Base-by-base conservation (phyloP, 306 rosid genomes). In the Fagus crenata region DNA sequence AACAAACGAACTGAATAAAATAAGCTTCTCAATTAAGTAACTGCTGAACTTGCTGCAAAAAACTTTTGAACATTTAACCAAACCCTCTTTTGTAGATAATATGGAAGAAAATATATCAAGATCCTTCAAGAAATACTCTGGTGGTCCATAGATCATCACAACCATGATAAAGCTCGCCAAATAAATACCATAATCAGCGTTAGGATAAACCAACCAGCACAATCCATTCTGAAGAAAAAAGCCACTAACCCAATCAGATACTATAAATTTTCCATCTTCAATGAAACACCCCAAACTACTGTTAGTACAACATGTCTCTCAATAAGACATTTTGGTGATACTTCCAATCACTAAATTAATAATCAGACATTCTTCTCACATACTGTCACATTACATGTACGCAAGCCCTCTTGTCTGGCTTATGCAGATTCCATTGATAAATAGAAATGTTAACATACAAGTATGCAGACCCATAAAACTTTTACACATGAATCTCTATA, bases 181-280 rank as follows among this genome's bases (percentile, higher is more conserved):
- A 75, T 76, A 87, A 83, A 72, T 75, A 82, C 76, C 87, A 61
- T 67, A 87, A 85, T 63, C 60, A 67, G 82, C 68, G 32, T 81
- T 68, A 72, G 65, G 78, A 73, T 72, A 80, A 85, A 81, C 80
- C 90, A 84, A 78, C 65, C 76, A 64, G 81, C 61, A 81, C 70
- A 81, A 81, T 82, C 84, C 87, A 69, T 75, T 78, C 81, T 41
- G 92, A 86, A 85, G 89, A 85, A 67, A 61, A 64, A 81, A 67
- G 60, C 60, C 6, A 56, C 54, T 15, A 61, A 54, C 67, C 64
- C 36, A 40, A 61, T 49, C 36, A 61, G 75, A 73, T 2, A 17
- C 56, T 8, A 22, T 28, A 35, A 72, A 53, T 69, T 53, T 49
- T 53, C 79, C 81, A 75, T 75, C 46, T 56, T 80, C 75, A 70